phyloP scores from a whole-genome alignment of 2,329 filamentous ascomycete species.

The Lecanicillium sp. region DNA sequence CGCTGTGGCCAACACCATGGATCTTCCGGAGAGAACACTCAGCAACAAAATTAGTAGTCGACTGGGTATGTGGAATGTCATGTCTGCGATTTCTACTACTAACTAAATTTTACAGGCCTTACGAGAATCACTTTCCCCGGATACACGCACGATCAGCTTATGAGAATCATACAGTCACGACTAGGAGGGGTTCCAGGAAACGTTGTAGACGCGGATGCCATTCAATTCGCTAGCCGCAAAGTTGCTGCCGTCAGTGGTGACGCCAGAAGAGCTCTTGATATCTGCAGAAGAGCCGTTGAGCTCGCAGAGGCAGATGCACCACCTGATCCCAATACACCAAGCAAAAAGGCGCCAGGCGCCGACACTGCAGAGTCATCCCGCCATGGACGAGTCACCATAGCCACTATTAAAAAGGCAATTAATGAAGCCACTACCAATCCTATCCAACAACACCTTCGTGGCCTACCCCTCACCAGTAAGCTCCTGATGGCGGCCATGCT shows the following conservation, averaged over 20 bases:
- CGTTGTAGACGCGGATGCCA: constrained; percentile 84
- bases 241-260: constrained; percentile 95
- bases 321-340: constrained; percentile 50
- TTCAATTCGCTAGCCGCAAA: constrained; percentile 94
- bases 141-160: constrained; percentile 93
- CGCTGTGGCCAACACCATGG: constrained; percentile 98
- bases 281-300: constrained; percentile 90
- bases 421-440: constrained; percentile 91
- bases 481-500: constrained; percentile 78
- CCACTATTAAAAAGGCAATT: constrained; percentile 89
- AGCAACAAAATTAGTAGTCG: constrained; percentile 98
- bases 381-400: constrained; percentile 69
- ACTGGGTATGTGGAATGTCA: constrained; percentile 46
- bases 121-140: constrained; percentile 95
- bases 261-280: constrained; percentile 84
- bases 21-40: constrained; percentile 87
- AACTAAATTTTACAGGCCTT: constrained; percentile 39
- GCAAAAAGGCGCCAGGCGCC: constrained; percentile 34
- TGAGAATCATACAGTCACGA: constrained; percentile 94
- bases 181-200: constrained; percentile 80
- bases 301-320: constrained; percentile 69
- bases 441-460: constrained; percentile 78
- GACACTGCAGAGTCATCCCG: constrained; percentile 18
- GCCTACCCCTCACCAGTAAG: constrained; percentile 73
- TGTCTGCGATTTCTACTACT: background rate